Evolutionary conservation across 2,329 filamentous ascomycete species (phyloP), one percentile per base, ranked within the genome.

Genomic region (Mollisiaceae sp.): DNA sequence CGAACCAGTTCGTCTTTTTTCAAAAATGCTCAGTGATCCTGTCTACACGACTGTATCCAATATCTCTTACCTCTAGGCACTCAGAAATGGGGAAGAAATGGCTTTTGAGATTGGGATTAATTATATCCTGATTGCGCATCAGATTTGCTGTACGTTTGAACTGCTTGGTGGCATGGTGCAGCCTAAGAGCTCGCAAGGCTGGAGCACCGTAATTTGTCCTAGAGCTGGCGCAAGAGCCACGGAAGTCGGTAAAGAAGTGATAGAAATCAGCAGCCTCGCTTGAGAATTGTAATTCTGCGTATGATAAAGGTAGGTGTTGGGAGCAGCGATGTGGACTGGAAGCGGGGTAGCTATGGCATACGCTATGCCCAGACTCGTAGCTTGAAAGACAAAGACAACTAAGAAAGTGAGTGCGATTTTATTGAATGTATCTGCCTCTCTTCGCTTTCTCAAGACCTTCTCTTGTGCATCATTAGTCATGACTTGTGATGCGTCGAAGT

Each of bases 1-100:
- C 27, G 27, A 32, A 32, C 27, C 3, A 32, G 27, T n/a, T n/a
- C n/a, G n/a, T n/a, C 36, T 62, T 65, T 52, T 59, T 69, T 56
- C 63, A 65, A 36, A 67, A 56, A 43, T 69, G 65, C 60, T 67
- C 65, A 20, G 38, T 64, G 14, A 69, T 27, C 43, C 67, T 69
- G 20, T 69, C 65, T 15, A 35, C 32, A n/a, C 67, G 52, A 43
- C 57, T 62, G 32, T 65, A 69, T 35, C 65, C 67, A 8, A 6
- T 36, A 32, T 24, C 47, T 32, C 12, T 4, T 2, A 2, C 12
- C 24, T 52, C 32, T 1, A 47, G 38, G 27, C 67, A 69, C 18
- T 65, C 67, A 8, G 20, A 2, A 22, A 69, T 54, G 8, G 35
- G 58, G 24, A 65, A 69, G 18, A 65, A 36, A 43, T 65, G 62